Base-by-base conservation (phyloP, 257 asterid genomes). In the Buddleja alternifolia region DNA sequence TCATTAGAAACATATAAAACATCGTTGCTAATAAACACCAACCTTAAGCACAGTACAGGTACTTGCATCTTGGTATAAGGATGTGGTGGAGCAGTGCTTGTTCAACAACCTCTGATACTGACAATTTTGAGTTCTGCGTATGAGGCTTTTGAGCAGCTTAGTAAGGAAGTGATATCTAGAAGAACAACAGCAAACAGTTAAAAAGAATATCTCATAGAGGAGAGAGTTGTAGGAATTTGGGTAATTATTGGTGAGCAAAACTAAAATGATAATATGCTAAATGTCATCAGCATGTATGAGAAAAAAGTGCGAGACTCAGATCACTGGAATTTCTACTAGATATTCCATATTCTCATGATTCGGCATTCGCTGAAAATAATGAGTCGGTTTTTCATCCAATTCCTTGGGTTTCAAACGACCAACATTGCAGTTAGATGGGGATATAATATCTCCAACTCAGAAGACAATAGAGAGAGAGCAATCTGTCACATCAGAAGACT, bases 131-230 rank as follows among this genome's bases (percentile, higher is more conserved):
- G 83, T 77, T 58, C 78, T 78, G 10, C 82, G 80, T 72, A 93
- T 82, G 63, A 93, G 84, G 71, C 32, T 52, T 84, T 83, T 87
- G 63, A 93, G 96, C 50, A 80, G 84, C 89, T 79, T 82, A 23
- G 71, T 71, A 20, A 88, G 69, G 51, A 83, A 78, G 68, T 91
- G 96, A 80, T 81, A 88, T 73, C 99, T 93, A 82, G 62, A 70
- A 17, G 63, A 60, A 54, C 52, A 76, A 63, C 50, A 56, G 69
- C 39, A 69, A 76, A 60, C 15, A 36, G 42, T 48, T 69, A 76
- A 39, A 70, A 55, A 24, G 70, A 54, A 56, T 8, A 40, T 50
- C 47, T 36, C 45, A 41, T 63, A 58, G 34, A 15, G 40, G 39
- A 70, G 14, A 48, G 15, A 47, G 36, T 12, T 24, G 46, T 4